Evolutionary conservation across 1,284 basidiomycete species (phyloP), one percentile per base, ranked within the genome.

Genomic region (Ganoderma lingzhi): DNA sequence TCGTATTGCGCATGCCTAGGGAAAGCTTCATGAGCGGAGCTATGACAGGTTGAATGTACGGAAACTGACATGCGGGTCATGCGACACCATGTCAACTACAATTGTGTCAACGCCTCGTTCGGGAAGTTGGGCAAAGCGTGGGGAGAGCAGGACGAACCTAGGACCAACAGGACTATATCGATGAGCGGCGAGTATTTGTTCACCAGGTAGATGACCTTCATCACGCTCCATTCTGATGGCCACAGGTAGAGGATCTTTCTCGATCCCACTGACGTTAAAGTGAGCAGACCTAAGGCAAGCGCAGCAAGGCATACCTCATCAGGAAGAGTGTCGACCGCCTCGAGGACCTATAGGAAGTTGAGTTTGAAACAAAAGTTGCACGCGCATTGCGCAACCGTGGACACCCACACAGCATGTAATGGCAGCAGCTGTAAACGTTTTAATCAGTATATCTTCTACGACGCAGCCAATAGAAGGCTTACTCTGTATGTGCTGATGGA

Each of bases 131-230:
- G 12, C 12, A 3, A 37, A n/a, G 15, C 6, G 12, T 15, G 1
- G 23, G 6, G 12, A 42, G n/a, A n/a, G n/a, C n/a, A 14, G 8
- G 41, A 62, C 60, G 14, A 19, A 62, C 41, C 60, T 30, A 35
- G 41, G 14, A 63, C 32, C 30, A 42, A 45, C n/a, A 63, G 32
- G 10, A 51, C 45, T 19, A 45, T 37, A 14, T 63, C 62, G 17
- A 63, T 10, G 12, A 63, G 28, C 15, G 62, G 62, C 17, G 62
- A 63, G 28, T 63, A 63, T 23, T 45, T 44, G 44, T 63, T 63
- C 17, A 63, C 6, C 8, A 63, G 17, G n/a, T 63, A 63, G 2
- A 63, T 37, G 6, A 63, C 23, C 32, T 63, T 63, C 62, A 63
- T 63, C 17, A 51, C 44, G 45, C 62, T 63, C 32, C 42, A 45